Percentiles rank a stretch among this genome's conserved stretches.
These are phyloP conservation scores for Lodderomyces margitis DNA, from an alignment of 1,139 yeast genomes.

Conservation along the genomic window DNA sequence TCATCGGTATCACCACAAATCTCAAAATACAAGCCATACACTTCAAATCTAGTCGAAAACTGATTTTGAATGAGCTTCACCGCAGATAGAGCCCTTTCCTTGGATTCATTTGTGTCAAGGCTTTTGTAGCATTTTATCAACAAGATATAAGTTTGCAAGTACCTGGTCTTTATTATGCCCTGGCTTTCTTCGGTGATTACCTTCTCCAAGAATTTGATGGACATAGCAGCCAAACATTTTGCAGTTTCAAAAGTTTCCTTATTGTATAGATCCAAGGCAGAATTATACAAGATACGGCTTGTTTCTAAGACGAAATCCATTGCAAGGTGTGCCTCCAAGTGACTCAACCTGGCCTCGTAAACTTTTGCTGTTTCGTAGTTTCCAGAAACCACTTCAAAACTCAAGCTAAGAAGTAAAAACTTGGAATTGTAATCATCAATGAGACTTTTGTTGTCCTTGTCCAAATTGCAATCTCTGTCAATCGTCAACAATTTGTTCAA, in stretches of 20 bases:
- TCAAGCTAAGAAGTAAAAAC: conserved; percentile 9
- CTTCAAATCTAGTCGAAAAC: conserved; percentile 11
- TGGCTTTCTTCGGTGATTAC: conserved; percentile 3
- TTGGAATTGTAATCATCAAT: conserved; percentile 9
- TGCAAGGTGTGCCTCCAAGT: not conserved
- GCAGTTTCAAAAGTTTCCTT: conserved; percentile 6
- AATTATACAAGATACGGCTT: conserved; percentile 11
- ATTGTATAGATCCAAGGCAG: conserved; percentile 7
- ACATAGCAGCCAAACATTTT: conserved; percentile 6
- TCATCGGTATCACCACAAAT: conserved; percentile 4
- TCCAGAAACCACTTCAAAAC: conserved; percentile 8
- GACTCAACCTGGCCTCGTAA: conserved; percentile 7
- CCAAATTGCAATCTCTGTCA: conserved; percentile 8
- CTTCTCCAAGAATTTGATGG: conserved; percentile 11
- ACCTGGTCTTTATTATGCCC: conserved; percentile 7
- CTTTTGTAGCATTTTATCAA: conserved; percentile 10
- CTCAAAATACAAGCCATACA: conserved; percentile 11
- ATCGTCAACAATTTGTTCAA: conserved; percentile 6
- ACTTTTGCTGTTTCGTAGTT: conserved; percentile 8
- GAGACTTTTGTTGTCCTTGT: not conserved
- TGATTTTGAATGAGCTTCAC: conserved; percentile 9
- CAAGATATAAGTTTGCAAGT: conserved; percentile 10
- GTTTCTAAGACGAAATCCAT: conserved; percentile 11
- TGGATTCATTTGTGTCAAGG: conserved; percentile 5
- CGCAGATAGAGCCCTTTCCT: conserved; percentile 7